These are phyloP conservation scores for Ilyonectria sp. DNA, from an alignment of 2,329 filamentous ascomycete species.

Conservation along the genomic window DNA sequence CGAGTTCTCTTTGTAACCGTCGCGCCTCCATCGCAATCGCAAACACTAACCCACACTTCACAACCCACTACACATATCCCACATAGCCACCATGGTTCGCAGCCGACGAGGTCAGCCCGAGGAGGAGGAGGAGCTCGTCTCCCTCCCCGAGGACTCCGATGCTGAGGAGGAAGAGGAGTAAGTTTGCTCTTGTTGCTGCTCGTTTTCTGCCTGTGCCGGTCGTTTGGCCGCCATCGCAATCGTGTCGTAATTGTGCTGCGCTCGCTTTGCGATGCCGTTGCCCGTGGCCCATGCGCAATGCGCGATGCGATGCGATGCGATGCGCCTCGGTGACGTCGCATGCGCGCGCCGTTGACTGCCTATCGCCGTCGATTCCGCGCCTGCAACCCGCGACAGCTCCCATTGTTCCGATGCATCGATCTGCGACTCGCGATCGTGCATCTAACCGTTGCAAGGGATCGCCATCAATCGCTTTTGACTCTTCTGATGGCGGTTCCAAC, in stretches of 20 bases:
- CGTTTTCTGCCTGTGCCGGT: slow-evolving; percentile 8
- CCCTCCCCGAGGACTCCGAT: slow-evolving; percentile 66
- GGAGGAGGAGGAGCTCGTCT: slow-evolving; percentile 69
- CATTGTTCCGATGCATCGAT: not conserved
- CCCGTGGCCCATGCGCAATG: slow-evolving; percentile 36
- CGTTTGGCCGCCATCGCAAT: slow-evolving; percentile 31
- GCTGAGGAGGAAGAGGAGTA: slow-evolving; percentile 70
- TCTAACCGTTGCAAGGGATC: not conserved
- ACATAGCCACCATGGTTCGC: slow-evolving; percentile 24
- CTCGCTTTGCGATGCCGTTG: slow-evolving; percentile 35
- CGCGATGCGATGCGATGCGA: slow-evolving; percentile 20
- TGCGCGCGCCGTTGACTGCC: slow-evolving; percentile 20
- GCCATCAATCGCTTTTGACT: slow-evolving; percentile 6
- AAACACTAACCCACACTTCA: not conserved
- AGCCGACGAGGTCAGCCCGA: slow-evolving; percentile 35
- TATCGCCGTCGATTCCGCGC: slow-evolving; percentile 10
- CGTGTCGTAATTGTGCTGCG: slow-evolving; percentile 23
- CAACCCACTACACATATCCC: not conserved
- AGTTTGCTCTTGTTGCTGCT: slow-evolving; percentile 46
- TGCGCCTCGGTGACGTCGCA: slow-evolving; percentile 40
- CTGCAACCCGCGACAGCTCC: slow-evolving; percentile 2
- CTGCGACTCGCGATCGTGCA: slow-evolving; percentile 4
- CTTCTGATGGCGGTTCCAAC: slow-evolving; percentile 5
- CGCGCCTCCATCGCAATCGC: slow-evolving; percentile 8
- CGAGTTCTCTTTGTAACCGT: slow-evolving; percentile 8